A percentile compares a stretch with the other conserved stretches of the same genome.
Evolutionary conservation across 2,329 filamentous ascomycete species (phyloP).

Genomic region (Scedosporium aurantiacum): DNA sequence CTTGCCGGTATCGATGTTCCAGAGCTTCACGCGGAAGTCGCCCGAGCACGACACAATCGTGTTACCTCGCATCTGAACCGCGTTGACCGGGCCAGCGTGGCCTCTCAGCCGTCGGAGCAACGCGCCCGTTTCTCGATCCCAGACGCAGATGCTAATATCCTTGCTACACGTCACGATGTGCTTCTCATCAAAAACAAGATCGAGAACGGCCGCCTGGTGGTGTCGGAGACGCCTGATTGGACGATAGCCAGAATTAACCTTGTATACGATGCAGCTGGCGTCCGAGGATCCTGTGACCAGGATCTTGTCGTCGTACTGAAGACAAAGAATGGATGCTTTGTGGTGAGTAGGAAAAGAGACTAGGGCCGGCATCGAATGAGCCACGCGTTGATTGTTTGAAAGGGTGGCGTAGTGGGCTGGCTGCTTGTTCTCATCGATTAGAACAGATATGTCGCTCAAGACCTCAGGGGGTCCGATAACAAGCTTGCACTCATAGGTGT

Average conservation of each 20-base stretch:
- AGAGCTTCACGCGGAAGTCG: conserved; percentile 86
- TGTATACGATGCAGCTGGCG: conserved; percentile 82
- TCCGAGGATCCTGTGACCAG: conserved; percentile 94
- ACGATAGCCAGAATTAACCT: conserved; percentile 65
- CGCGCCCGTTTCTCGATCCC: conserved; percentile 71
- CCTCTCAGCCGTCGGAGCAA: conserved; percentile 72
- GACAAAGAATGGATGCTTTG: conserved; percentile 83
- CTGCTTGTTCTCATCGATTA: conserved; percentile 39
- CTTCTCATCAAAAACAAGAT: conserved; percentile 83
- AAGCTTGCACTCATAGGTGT: conserved; percentile 72
- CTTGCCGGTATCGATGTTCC: conserved; percentile 83
- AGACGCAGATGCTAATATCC: conserved; percentile 86
- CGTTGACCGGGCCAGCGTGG: conserved; percentile 87
- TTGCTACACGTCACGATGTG: conserved; percentile 97
- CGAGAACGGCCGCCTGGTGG: conserved; percentile 81
- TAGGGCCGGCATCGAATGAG: conserved; percentile 40
- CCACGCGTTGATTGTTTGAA: conserved; percentile 33
- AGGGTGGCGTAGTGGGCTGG: conserved; percentile 45
- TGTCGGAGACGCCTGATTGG: conserved; percentile 68
- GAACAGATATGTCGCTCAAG: conserved; percentile 38
- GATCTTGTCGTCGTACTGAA: conserved; percentile 88
- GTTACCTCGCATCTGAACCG: conserved; percentile 88
- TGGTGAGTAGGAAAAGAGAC: conserved; percentile 59
- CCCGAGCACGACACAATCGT: conserved; percentile 88
- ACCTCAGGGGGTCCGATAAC: conserved; percentile 73